Percentiles rank a stretch among this genome's conserved stretches.
These are phyloP conservation scores for Claviceps africana DNA, from an alignment of 2,329 filamentous ascomycete genomes.

Conservation along the genomic window DNA sequence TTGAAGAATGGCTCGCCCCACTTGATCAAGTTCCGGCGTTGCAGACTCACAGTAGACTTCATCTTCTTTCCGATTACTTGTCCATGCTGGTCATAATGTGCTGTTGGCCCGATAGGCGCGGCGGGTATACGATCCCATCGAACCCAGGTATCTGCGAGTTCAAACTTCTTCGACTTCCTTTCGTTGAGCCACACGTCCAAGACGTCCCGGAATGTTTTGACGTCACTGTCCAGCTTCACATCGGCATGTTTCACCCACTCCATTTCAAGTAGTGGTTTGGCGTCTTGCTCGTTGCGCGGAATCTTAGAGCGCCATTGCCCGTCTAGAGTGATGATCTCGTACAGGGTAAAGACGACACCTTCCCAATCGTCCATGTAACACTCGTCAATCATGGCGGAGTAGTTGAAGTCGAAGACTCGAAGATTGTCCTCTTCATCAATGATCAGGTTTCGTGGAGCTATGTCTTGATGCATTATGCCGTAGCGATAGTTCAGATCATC, in stretches of 20 bases:
- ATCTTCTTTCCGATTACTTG: background rate
- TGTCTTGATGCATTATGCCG: constrained; percentile 25
- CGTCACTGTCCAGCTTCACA: constrained; percentile 17
- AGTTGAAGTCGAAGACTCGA: constrained; percentile 24
- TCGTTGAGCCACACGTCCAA: constrained; percentile 14
- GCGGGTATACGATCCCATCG: background rate
- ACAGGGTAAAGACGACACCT: constrained; percentile 20
- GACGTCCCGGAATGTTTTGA: constrained; percentile 15
- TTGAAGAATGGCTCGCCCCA: background rate
- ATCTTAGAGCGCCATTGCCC: constrained; percentile 9
- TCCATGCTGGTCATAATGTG: background rate
- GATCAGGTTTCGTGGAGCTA: constrained; percentile 23
- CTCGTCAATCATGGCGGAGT: constrained; percentile 9
- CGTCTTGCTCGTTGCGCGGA: constrained; percentile 15
- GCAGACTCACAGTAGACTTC: too few relatives aligned
- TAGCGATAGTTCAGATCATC: constrained; percentile 24
- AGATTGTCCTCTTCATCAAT: constrained; percentile 21
- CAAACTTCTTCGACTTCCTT: background rate
- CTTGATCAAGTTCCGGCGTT: background rate
- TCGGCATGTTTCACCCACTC: constrained; percentile 19
- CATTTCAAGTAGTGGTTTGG: constrained; percentile 7
- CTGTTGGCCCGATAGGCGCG: background rate
- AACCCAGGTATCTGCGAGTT: constrained; percentile 1
- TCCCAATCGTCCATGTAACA: constrained; percentile 15
- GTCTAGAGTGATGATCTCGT: constrained; percentile 22